Conservation (phyloP, 78 protist species). For the Diacronema lutheri region DNA sequence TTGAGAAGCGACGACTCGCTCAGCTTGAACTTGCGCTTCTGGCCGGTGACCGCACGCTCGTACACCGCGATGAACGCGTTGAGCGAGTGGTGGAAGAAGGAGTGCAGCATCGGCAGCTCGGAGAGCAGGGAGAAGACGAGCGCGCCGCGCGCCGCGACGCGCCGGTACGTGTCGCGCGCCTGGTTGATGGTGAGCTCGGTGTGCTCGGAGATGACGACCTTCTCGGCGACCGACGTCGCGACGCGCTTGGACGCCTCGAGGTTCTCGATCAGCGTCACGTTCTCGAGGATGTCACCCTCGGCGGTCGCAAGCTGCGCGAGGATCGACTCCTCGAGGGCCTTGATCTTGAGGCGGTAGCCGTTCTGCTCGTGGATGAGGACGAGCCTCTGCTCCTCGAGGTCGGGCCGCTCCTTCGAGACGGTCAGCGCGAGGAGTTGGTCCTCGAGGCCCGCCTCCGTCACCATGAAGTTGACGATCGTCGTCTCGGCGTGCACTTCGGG, state of each 20-base stretch:
- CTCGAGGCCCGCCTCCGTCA: constrained; percentile 84
- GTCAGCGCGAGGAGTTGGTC: constrained; percentile 89
- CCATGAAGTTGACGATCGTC: constrained; percentile 84
- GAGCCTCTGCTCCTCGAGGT: constrained; percentile 64
- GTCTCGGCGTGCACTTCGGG: constrained; percentile 86
- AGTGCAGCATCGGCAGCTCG: constrained; percentile 55
- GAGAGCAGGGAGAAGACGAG: constrained; percentile 75
- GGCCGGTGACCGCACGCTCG: constrained; percentile 49
- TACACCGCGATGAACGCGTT: constrained; percentile 63
- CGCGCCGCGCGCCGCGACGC: constrained; percentile 78
- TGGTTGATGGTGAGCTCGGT: constrained; percentile 52
- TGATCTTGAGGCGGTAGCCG: constrained; percentile 56
- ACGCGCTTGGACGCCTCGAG: constrained; percentile 70
- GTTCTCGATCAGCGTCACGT: constrained; percentile 68
- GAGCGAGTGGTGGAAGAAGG: constrained; percentile 70
- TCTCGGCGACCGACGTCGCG: constrained; percentile 56
- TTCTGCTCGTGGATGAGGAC: constrained; percentile 59
- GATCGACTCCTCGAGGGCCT: constrained; percentile 55
- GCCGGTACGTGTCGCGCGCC: constrained; percentile 62
- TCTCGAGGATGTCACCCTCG: constrained; percentile 65
- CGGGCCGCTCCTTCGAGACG: constrained; percentile 79
- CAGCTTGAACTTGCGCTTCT: not conserved
- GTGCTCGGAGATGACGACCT: constrained; percentile 45
- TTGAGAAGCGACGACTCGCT: not conserved
- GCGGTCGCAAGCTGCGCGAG: constrained; percentile 62